Evolutionary conservation across 441 rosid species (phyloP), one percentile per base, ranked within the genome.

Genomic region (Raphanus hybrid): DNA sequence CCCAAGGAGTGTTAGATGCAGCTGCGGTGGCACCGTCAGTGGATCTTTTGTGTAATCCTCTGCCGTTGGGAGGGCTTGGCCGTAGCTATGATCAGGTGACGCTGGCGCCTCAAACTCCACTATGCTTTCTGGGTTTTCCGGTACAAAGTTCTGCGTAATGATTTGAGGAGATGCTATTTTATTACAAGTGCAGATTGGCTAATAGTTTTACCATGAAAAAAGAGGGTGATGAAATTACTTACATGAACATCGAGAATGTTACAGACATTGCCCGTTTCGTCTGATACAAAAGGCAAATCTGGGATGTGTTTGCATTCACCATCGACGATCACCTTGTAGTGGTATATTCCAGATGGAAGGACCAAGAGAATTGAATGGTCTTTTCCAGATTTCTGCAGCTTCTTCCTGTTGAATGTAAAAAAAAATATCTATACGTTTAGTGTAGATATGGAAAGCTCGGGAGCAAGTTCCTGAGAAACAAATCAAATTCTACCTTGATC

Each of bases 1-100:
- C 54, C 80, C 96, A 2, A 94, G 86, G 12, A 92, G 87, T 2
- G 92, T 87, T 70, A 89, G 84, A 66, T 81, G 91, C 52, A 95
- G 84, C 80, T 95, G 98, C 8, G 94, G 81, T 69, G 99, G 99
- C 70, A 87, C 87, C 1, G 64, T 68, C 0, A 69, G 70, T 4
- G 99, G 98, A 78, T 91, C 99, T 84, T 95, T 95, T 0, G 91
- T 84, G 59, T 85, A 91, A 66, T 95, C 96, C 74, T 91, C 96
- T 77, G 87, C 89, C 0, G 86, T 10, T 3, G 90, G 97, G 65
- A 87, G 79, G 52, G 80, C 72, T 80, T 87, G 93, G 54, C 91
- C 73, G 69, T 95, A 95, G 77, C 88, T 85, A 29, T 87, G 85
- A 64, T 86, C 92, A 71, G 99, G 99, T 54, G 99, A 95, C 18